These are phyloP conservation scores for Ganoderma meredithae DNA, from an alignment of 1,284 basidiomycete genomes.

Conservation along the genomic window DNA sequence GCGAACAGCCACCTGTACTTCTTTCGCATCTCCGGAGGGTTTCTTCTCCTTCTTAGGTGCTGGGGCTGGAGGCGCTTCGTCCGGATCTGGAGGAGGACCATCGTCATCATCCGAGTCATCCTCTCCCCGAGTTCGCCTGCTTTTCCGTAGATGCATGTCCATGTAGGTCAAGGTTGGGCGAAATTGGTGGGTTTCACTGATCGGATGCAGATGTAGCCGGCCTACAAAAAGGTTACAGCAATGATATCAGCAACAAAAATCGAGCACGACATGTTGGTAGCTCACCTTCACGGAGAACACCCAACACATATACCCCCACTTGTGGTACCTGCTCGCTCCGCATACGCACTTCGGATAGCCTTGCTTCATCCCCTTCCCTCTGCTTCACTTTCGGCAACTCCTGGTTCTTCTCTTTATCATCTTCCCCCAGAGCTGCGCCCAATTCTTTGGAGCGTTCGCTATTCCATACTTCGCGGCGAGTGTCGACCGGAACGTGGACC, in stretches of 20 bases:
- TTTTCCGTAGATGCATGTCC: constrained; percentile 71
- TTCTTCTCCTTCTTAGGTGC: constrained; percentile 63
- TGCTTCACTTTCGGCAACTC: constrained; percentile 47
- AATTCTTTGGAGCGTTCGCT: constrained; percentile 67
- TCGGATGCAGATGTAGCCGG: constrained; percentile 78
- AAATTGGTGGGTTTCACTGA: constrained; percentile 78
- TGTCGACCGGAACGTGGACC: constrained; percentile 80
- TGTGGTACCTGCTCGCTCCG: constrained; percentile 74
- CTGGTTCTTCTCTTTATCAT: constrained; percentile 79
- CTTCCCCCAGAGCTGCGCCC: constrained; percentile 67
- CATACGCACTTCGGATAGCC: constrained; percentile 72
- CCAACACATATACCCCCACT: constrained; percentile 72
- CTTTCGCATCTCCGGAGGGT: constrained; percentile 61
- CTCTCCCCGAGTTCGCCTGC: constrained; percentile 52
- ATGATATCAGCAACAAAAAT: not conserved
- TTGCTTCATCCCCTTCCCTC: constrained; percentile 60
- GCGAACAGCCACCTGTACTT: constrained; percentile 77
- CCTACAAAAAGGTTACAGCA: constrained; percentile 48
- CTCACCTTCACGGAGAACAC: constrained; percentile 75
- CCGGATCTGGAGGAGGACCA: constrained; percentile 80
- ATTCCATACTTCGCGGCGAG: constrained; percentile 81
- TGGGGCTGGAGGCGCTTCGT: constrained; percentile 61
- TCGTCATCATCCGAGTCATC: constrained; percentile 75
- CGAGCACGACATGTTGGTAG: constrained; percentile 2
- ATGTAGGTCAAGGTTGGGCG: constrained; percentile 82